Evolutionary conservation across 164 flowering plant species (phyloP), one percentile per base, ranked within the genome.

Genomic region (Euptelea pleiosperma): DNA sequence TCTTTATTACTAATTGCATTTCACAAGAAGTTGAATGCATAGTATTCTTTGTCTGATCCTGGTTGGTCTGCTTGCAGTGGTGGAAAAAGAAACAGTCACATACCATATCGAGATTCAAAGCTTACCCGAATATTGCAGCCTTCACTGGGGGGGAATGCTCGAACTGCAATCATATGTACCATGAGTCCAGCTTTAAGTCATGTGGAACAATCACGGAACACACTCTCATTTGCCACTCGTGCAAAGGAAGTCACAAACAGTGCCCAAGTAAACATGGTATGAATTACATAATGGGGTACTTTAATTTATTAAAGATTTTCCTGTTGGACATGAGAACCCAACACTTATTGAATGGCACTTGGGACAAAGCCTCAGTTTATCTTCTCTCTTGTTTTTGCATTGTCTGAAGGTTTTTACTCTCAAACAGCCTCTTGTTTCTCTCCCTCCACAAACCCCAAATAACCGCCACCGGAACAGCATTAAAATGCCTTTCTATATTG

Each of bases 91-190:
- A 73, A 54, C 36, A 70, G 75, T 36, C 96, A 84, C 39, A 69
- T 89, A 48, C 96, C 96, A 55, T 89, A 86, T 55, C 73, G 96
- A 66, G 86, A 89, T 67, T 89, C 94, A 63, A 89, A 89, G 66
- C 89, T 89, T 31, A 89, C 96, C 35, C 63, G 94, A 36, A 86
- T 89, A 56, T 66, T 89, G 73, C 94, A 85, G 73, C 55, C 83
- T 57, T 84, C 96, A 15, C 81, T 89, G 2, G 96, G 96, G 15
- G 96, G 96, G 45, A 89, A 89, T 81, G 90, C 94, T 64, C 73
- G 93, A 43, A 86, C 96, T 36, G 96, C 96, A 55, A 89, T 89
- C 15, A 83, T 89, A 37, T 89, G 96, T 63, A 89, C 93, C 29
- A 71, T 89, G 72, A 89, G 94, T 77, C 94, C 96, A 25, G 89